Base-by-base conservation (phyloP, 305 asterid species). In the Salvia sclarea region DNA sequence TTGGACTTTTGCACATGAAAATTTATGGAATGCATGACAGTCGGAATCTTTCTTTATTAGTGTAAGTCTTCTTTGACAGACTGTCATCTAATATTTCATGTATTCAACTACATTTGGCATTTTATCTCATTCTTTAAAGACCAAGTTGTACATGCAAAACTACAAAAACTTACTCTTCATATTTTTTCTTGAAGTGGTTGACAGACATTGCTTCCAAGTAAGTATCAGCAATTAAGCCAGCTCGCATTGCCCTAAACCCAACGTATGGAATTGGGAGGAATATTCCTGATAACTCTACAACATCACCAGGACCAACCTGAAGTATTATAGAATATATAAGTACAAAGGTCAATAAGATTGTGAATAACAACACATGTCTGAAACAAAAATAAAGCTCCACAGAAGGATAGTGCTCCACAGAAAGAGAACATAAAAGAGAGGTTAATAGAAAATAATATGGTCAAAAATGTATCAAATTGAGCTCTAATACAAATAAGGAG, bases 191-290 rank as follows among this genome's bases (percentile, higher is more conserved):
- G 80, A 94, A 94, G 76, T 88, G 97, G 54, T 47, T 40, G 68
- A 91, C 88, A 49, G 93, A 86, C 99, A 94, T 94, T 67, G 92
- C 97, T 76, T 94, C 98, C 85, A 94, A 80, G 82, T 87, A 94
- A 21, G 98, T 94, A 77, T 94, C 98, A 58, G 98, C 98, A 81
- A 94, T 94, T 63, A 91, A 78, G 64, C 96, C 97, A 71, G 97
- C 98, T 62, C 98, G 84, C 97, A 94, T 94, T 33, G 97, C 97
- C 83, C 92, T 91, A 82, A 88, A 94, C 75, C 98, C 97, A 40
- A 89, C 82, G 80, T 88, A 94, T 9, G 99, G 97, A 64, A 91
- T 91, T 33, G 97, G 99, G 77, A 91, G 95, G 78, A 91, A 91
- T 65, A 94, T 87, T 40, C 97, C 99, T 1, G 99, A 91, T 81